Percentiles rank a stretch among this genome's conserved stretches.
Conservation (phyloP, 169 alveolate genomes). For the Plasmodium falciparum region DNA sequence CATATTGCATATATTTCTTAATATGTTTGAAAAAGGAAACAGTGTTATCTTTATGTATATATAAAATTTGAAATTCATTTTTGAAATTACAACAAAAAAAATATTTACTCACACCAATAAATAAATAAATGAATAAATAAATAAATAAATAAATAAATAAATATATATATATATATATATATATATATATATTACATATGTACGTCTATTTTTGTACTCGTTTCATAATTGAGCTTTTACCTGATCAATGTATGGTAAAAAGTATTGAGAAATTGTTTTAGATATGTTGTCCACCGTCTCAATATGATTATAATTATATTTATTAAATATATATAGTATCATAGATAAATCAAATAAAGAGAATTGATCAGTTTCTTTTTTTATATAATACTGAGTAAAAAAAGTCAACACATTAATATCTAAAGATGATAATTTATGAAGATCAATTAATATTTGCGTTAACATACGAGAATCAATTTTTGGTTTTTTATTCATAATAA, state of each 20-base stretch:
- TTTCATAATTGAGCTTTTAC: not conserved
- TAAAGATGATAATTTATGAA: conserved; percentile 46
- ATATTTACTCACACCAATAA: not conserved
- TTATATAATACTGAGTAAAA: conserved; percentile 52
- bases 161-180: not conserved
- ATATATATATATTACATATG: conserved; percentile 10
- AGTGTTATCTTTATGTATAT: no score
- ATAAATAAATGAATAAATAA: not conserved
- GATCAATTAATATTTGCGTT: conserved; percentile 58
- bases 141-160: conserved; percentile 3
- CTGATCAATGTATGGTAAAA: conserved; percentile 37
- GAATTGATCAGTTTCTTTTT: not conserved
- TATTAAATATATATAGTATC: conserved; percentile 40
- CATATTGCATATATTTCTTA: no score
- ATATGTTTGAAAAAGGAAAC: no score
- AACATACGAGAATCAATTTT: conserved; percentile 16
- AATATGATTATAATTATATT: conserved; percentile 46
- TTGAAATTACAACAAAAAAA: no score
- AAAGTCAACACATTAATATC: conserved; percentile 39
- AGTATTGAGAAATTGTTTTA: not conserved
- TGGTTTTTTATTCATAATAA: conserved; percentile 56
- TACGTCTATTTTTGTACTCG: not conserved
- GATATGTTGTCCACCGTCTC: conserved; percentile 28
- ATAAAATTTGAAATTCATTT: no score
- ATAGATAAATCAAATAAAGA: conserved; percentile 61